Evolutionary conservation across 139 green algal species (phyloP).

Genomic region (Picochlorum sp.): DNA sequence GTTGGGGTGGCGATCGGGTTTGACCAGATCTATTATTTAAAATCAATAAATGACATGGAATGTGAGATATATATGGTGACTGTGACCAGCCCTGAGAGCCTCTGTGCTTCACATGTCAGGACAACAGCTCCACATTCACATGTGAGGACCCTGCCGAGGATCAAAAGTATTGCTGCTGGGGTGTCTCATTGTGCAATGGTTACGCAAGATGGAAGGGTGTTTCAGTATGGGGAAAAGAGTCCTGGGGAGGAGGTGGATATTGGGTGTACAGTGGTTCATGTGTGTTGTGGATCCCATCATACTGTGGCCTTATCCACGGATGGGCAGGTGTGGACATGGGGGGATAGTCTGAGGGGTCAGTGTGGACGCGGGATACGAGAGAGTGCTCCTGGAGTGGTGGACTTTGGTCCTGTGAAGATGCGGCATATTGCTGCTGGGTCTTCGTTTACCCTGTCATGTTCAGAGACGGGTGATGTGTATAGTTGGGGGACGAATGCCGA

Average conservation of each 20-base stretch:
- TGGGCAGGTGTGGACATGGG: conserved; percentile 40
- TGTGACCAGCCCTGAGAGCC: too few relatives aligned
- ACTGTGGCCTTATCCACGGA: conserved; percentile 55
- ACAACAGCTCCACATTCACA: too few relatives aligned
- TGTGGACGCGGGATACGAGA: conserved; percentile 7
- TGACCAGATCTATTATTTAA: too few relatives aligned
- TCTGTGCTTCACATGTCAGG: too few relatives aligned
- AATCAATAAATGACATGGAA: too few relatives aligned
- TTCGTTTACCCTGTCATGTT: conserved; percentile 33
- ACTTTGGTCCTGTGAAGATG: conserved; percentile 24
- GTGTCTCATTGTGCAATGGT: conserved; percentile 21
- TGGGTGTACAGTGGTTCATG: conserved; percentile 25
- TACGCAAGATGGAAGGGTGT: conserved; percentile 12
- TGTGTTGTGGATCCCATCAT: conserved; percentile 74
- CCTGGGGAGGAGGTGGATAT: conserved; percentile 6
- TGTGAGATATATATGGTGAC: too few relatives aligned
- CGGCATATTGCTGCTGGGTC: conserved; percentile 27
- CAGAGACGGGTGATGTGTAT: conserved; percentile 37
- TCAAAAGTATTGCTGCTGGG: conserved; percentile 10
- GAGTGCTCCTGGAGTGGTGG: conserved; percentile 7
- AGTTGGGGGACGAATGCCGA: conserved; percentile 43
- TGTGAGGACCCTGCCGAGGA: too few relatives aligned
- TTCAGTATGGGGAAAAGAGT: neutral
- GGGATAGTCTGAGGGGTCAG: conserved; percentile 38
- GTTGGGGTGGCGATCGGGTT: too few relatives aligned